Evolutionary conservation across 176 grass and related monocot species (phyloP).

Genomic region (Musa troglodytarum): DNA sequence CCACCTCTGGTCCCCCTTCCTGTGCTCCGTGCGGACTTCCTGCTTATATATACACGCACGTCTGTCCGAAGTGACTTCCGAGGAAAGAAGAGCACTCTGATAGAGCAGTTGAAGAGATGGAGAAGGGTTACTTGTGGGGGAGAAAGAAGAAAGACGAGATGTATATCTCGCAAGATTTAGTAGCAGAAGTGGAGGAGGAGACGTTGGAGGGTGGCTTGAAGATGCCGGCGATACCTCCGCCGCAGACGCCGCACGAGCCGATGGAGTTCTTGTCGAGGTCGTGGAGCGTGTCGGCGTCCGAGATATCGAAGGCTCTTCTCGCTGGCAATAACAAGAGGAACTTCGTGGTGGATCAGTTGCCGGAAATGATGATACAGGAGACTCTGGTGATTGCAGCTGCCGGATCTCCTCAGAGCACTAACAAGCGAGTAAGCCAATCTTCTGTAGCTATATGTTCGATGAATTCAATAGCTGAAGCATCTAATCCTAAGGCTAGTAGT

Average conservation of each 20-base stretch:
- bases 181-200: conserved; percentile 23
- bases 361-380: conserved; percentile 51
- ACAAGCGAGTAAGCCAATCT: conserved; percentile 38
- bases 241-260: conserved; percentile 71
- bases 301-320: conserved; percentile 65
- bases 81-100: not conserved
- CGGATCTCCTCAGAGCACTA: conserved; percentile 25
- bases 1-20: conserved; percentile 43
- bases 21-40: conserved; percentile 54
- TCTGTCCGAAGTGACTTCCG: not conserved
- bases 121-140: conserved; percentile 15
- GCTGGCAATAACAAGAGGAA: conserved; percentile 39
- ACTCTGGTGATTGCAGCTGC: not conserved
- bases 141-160: conserved; percentile 13
- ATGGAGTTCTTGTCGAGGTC: conserved; percentile 74
- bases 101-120: conserved; percentile 17
- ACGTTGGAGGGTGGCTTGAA: not conserved
- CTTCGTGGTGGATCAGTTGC: conserved; percentile 22
- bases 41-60: conserved; percentile 5
- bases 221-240: conserved; percentile 37
- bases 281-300: conserved; percentile 75
- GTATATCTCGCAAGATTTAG: not conserved
- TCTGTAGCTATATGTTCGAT: not conserved
- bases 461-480: too few relatives aligned
- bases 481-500: too few relatives aligned